Evolutionary conservation across 495 filamentous ascomycete species (phyloP).

Genomic region (Sabuloglossum arenarium): DNA sequence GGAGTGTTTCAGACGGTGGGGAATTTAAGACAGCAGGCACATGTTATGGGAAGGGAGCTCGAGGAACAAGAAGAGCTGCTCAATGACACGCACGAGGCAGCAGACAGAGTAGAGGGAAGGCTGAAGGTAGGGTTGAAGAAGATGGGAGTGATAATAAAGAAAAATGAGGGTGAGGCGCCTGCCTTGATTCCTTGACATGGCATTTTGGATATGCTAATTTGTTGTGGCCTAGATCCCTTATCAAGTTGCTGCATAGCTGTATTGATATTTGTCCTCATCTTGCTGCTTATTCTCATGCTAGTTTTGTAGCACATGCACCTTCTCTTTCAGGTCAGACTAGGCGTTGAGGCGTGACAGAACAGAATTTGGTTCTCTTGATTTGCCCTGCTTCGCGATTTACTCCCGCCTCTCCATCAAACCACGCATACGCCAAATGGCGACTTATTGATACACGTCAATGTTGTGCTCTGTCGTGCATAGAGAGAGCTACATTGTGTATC

Average conservation of each 20-base stretch:
- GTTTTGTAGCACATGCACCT: constrained; percentile 9
- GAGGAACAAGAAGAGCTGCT: constrained; percentile 79
- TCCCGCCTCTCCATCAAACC: too few relatives aligned
- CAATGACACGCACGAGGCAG: constrained; percentile 57
- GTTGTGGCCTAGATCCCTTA: constrained; percentile 35
- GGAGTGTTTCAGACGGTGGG: constrained; percentile 85
- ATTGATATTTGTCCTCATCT: constrained; percentile 64
- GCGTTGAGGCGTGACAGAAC: not conserved
- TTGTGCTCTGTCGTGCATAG: too few relatives aligned
- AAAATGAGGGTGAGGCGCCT: constrained; percentile 66
- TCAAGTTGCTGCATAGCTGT: constrained; percentile 85
- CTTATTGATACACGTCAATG: too few relatives aligned
- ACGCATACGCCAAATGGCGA: too few relatives aligned
- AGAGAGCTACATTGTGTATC: too few relatives aligned
- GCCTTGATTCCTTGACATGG: constrained; percentile 1
- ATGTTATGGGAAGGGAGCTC: constrained; percentile 85
- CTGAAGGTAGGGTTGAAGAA: constrained; percentile 70
- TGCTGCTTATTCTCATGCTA: constrained; percentile 57
- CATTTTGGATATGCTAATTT: constrained; percentile 12
- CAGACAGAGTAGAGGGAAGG: constrained; percentile 72
- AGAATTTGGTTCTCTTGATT: too few relatives aligned
- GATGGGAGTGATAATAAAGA: constrained; percentile 61
- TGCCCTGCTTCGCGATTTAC: too few relatives aligned
- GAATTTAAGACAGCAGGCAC: constrained; percentile 69
- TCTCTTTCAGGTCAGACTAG: not conserved